Percentiles rank a stretch among this genome's conserved stretches.
Conservation (phyloP, 352 stramenopile species). For the Peronospora farinosa region DNA sequence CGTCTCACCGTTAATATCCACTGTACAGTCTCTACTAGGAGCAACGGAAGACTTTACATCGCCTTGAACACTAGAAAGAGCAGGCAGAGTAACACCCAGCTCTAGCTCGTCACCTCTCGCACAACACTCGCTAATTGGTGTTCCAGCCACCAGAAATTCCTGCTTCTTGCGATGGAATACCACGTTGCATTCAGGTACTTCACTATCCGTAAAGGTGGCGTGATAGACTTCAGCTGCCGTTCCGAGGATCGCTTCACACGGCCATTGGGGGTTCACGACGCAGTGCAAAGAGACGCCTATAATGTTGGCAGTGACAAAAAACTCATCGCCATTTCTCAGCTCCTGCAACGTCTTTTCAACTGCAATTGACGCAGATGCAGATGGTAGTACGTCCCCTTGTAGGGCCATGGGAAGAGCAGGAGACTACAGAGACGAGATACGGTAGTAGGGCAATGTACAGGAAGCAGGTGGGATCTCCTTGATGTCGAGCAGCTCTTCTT, state of each 20-base stretch:
- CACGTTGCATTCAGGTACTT: slow-evolving; percentile 71
- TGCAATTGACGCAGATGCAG: slow-evolving; percentile 12
- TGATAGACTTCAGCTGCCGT: slow-evolving; percentile 63
- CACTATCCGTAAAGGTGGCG: slow-evolving; percentile 41
- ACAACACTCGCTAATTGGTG: slow-evolving; percentile 49
- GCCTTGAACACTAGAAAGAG: neutral
- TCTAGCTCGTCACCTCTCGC: slow-evolving; percentile 56
- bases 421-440: neutral
- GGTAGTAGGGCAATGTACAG: neutral
- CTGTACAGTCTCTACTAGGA: slow-evolving; percentile 25
- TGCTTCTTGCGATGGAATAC: slow-evolving; percentile 64
- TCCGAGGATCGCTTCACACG: slow-evolving; percentile 61
- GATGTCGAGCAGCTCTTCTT: slow-evolving; percentile 16
- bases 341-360: slow-evolving; percentile 13
- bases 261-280: slow-evolving; percentile 50
- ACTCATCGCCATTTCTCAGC: slow-evolving; percentile 18
- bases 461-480: neutral
- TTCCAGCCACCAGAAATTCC: slow-evolving; percentile 41
- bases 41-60: slow-evolving; percentile 8
- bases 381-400: slow-evolving; percentile 3
- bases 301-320: slow-evolving; percentile 43
- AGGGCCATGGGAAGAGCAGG: slow-evolving; percentile 13
- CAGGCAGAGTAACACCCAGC: slow-evolving; percentile 40
- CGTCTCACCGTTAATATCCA: slow-evolving; percentile 18
- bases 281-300: slow-evolving; percentile 54